Base-by-base conservation (phyloP, 2,329 filamentous ascomycete species). In the Pseudogymnoascus pannorum region DNA sequence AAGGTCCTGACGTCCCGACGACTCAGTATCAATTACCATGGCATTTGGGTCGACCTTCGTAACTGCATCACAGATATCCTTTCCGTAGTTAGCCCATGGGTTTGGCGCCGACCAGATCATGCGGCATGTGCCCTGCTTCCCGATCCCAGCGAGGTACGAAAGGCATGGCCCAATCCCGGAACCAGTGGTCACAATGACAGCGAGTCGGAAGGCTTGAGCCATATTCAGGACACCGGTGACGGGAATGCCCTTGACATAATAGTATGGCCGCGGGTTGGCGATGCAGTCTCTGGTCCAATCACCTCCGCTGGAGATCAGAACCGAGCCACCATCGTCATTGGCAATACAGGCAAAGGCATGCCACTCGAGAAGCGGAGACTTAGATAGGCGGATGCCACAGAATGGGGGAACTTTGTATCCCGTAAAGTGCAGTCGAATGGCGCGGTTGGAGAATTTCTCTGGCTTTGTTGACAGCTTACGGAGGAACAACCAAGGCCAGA, bases 301-400 rank as follows among this genome's bases (percentile, higher is more conserved):
- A 5, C 83, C 83, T 12, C 81, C 81, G 63, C 79, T 79, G 57
- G 81, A 82, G 35, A 85, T 74, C 44, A 85, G 72, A n/a, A 81
- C 72, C 2, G 79, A 82, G 69, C 81, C 84, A n/a, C 76, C 78
- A 33, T 74, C 69, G 35, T 74, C 69, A 61, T 78, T 75, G 0
- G 82, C 79, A 62, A 85, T 83, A 5, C 79, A 81, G 24, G 82
- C 82, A 68, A 86, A 86, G 4, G 78, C 75, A 71, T 86, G 82
- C 76, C 80, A 83, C 70, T 85, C 81, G 18, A 74, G 74, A 36
- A 83, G 69, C 0, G 81, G 80, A 38, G 75, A 74, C 60, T 78
- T 76, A 5, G 79, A 74, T 2, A 84, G 72, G 51, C 79, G 76
- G 58, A 77, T 76, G 62, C 77, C 75, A 44, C 77, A 74, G 57